Conservation (phyloP, 305 asterid genomes). For the Striga hermonthica region DNA sequence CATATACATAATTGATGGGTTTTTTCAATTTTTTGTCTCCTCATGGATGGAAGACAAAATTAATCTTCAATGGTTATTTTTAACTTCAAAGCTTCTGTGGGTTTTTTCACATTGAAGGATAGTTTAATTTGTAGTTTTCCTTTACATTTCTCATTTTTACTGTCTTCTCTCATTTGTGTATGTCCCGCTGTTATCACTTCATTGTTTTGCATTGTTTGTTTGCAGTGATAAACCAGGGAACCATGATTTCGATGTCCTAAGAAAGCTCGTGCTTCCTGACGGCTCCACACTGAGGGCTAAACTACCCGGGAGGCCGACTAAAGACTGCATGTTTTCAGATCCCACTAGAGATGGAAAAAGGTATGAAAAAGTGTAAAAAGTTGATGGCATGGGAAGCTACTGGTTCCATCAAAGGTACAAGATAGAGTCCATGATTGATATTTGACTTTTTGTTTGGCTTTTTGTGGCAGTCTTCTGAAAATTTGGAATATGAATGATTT, state of each 20-base stretch:
- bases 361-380: slow-evolving; percentile 32
- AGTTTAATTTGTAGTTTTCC: too few relatives aligned
- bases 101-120: too few relatives aligned
- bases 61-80: too few relatives aligned
- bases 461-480: slow-evolving; percentile 62
- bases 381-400: too few relatives aligned
- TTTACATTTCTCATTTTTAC: too few relatives aligned
- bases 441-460: slow-evolving; percentile 1
- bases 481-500: slow-evolving; percentile 68
- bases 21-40: too few relatives aligned
- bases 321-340: slow-evolving; percentile 85
- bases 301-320: slow-evolving; percentile 90
- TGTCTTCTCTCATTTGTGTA: too few relatives aligned
- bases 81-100: too few relatives aligned
- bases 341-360: slow-evolving; percentile 83
- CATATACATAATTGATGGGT: too few relatives aligned
- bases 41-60: too few relatives aligned
- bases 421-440: slow-evolving; percentile 12
- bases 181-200: background rate
- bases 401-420: background rate
- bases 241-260: slow-evolving; percentile 61
- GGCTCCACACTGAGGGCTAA: slow-evolving; percentile 85
- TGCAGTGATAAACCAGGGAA: slow-evolving; percentile 83
- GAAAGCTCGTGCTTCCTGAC: slow-evolving; percentile 81
- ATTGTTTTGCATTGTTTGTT: background rate